Base-by-base conservation (phyloP, 768 basidiomycete genomes). In the Ramaria rubella region DNA sequence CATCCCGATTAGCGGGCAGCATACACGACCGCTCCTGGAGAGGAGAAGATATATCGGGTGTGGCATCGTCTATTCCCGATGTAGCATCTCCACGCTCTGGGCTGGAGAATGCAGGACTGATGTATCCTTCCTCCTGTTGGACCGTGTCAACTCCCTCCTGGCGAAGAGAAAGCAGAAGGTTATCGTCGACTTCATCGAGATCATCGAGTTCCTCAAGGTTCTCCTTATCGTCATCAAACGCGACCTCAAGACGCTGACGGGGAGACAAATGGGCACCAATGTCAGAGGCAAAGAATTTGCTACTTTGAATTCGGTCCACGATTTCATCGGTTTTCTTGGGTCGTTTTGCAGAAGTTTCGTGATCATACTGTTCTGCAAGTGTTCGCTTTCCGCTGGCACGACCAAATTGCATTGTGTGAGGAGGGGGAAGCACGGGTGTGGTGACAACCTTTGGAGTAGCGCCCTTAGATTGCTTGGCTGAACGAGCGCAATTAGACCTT, bases 371-470 rank as follows among this genome's bases (percentile, higher is more conserved):
- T 55, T 84, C 85, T 23, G 77, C 75, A 31, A 92, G 73, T 1
- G 85, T 86, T 54, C 89, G 76, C 68, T 90, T 90, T 15, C 89
- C 89, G 62, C 86, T 90, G 6, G 78, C 76, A 57, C 78, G 81
- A 19, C 87, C 86, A 8, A 68, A 68, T 24, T 45, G 45, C 19
- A 45, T 42, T 36, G 64, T 57, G 27, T 63, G 59, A 42, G 23
- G 8, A 4, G 40, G n/a, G 5, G 40, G 40, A 17, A 63, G 63
- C 34, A 66, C 67, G 29, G 62, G 61, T 55, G 67, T 65, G 49
- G 65, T 66, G 65, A 33, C 30, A 27, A 45, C 42, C 63, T 62
- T 62, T 42, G 61, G 50, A 9, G 55, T 40, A 51, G 54, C 19
- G n/a, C 9, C 31, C 31, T 33, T 24, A 60, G 64, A 15, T 67